Evolutionary conservation across 768 basidiomycete species (phyloP).

Genomic region (Macrolepiota fuliginosa): DNA sequence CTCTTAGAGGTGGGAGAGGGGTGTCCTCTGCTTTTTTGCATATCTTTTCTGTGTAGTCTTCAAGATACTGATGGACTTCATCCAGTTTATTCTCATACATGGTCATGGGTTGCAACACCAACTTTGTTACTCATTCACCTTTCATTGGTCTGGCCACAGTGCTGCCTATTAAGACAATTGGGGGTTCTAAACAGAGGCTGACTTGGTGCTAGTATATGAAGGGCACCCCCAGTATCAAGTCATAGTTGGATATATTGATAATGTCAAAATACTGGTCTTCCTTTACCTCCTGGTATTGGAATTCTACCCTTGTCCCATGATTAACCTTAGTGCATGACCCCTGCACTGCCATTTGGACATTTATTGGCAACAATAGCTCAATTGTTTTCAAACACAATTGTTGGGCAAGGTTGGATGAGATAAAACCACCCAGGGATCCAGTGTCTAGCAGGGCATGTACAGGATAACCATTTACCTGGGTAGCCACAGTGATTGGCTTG

Average conservation of each 20-base stretch:
- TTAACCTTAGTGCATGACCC: slow-evolving; percentile 40
- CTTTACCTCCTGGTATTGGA: slow-evolving; percentile 34
- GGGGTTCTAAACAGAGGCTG: slow-evolving; percentile 25
- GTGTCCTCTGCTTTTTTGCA: too few relatives aligned
- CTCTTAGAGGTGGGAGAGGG: too few relatives aligned
- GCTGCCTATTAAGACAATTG: slow-evolving; percentile 25
- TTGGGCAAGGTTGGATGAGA: slow-evolving; percentile 32
- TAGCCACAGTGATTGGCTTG: too few relatives aligned
- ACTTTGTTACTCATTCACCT: slow-evolving; percentile 10
- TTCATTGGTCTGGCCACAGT: slow-evolving; percentile 16
- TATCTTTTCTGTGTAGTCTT: too few relatives aligned
- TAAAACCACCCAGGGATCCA: slow-evolving; percentile 40
- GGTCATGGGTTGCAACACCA: slow-evolving; percentile 10
- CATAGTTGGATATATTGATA: slow-evolving; percentile 37
- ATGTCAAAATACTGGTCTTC: slow-evolving; percentile 32
- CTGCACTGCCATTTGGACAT: slow-evolving; percentile 37
- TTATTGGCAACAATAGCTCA: slow-evolving; percentile 27
- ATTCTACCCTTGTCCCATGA: neutral
- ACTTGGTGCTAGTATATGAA: slow-evolving; percentile 33
- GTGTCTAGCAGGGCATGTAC: slow-evolving; percentile 33
- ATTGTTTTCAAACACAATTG: slow-evolving; percentile 28
- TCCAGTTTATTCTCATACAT: too few relatives aligned
- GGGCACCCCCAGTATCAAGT: slow-evolving; percentile 38
- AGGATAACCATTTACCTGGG: neutral
- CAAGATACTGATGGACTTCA: too few relatives aligned